Evolutionary conservation across 2,329 filamentous ascomycete genomes (phyloP).

Genomic region (Aspergillus sp.): DNA sequence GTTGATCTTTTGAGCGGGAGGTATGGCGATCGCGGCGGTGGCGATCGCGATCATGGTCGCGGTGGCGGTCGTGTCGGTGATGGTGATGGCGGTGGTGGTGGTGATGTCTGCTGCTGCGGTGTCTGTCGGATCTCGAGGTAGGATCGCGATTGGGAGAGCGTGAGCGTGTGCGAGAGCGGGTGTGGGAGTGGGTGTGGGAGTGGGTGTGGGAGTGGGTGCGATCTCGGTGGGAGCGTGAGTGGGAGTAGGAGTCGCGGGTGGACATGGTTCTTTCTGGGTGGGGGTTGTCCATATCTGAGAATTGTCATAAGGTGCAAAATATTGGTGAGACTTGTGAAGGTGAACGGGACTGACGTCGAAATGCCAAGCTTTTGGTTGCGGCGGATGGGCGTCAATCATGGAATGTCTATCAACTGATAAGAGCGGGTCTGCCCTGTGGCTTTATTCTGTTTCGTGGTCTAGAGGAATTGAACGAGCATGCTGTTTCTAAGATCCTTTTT

Average conservation of each 20-base stretch:
- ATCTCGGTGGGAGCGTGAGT: constrained; percentile 25
- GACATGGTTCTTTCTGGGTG: constrained; percentile 5
- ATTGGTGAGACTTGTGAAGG: neutral
- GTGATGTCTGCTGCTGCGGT: constrained; percentile 31
- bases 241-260: constrained; percentile 5
- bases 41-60: constrained; percentile 23
- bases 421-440: neutral
- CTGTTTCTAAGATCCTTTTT: neutral
- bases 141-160: constrained; percentile 36
- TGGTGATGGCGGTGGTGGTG: constrained; percentile 33
- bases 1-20: neutral
- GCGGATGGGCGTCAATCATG: neutral
- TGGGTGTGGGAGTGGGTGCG: constrained; percentile 19
- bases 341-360: neutral
- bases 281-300: neutral
- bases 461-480: too few species aligned
- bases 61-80: constrained; percentile 20
- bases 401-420: neutral
- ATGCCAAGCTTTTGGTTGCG: constrained; percentile 1
- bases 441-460: neutral
- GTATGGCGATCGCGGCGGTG: constrained; percentile 12
- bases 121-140: constrained; percentile 22
- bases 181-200: constrained; percentile 20
- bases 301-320: neutral
- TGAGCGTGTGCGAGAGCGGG: constrained; percentile 36